Base-by-base conservation (phyloP, 805 yeast species). In the Candida cerambycidarum region DNA sequence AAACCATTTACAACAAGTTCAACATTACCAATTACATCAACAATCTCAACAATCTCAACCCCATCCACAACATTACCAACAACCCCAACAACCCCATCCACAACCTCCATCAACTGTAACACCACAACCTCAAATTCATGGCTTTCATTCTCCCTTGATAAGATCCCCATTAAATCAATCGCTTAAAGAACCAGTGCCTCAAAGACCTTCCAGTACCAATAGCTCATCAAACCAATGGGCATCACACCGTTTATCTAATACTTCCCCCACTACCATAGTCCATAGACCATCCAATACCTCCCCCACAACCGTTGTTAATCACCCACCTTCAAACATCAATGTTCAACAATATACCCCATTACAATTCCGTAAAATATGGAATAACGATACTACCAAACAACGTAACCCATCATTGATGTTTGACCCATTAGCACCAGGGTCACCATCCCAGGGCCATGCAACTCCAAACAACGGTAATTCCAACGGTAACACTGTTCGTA, bases 391-490 rank as follows among this genome's bases (percentile, higher is more conserved):
- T 5, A 59, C 75, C 39, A 36, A 30, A 21, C 72, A 63, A 27
- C 55, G 81, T 47, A 63, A 69, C 42, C 79, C 79, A 3, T 75
- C 79, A 9, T 59, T 76, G 29, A 63, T 73, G 25, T 59, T 65
- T 41, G 82, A 76, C 48, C 82, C 82, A 1, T 61, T 76, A 42
- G 76, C 77, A 2, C 71, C 76, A 1, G 66, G 55, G 2, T 72
- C 74, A 10, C n/a, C n/a, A n/a, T n/a, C n/a, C 33, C 39, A 14
- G 25, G 31, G 9, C 39, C 36, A 37, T 55, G 50, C 21, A 38
- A 51, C n/a, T 28, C 41, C 23, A 31, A 27, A 12, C 9, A 32
- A 32, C 25, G 25, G 25, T 21, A 23, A 15, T 9, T 15, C 46
- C 8, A 15, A 17, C 12, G 14, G 38, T 8, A 32, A 31, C 21